Evolutionary conservation across 1,139 yeast species (phyloP).

Genomic region (Zygosaccharomyces sapae): DNA sequence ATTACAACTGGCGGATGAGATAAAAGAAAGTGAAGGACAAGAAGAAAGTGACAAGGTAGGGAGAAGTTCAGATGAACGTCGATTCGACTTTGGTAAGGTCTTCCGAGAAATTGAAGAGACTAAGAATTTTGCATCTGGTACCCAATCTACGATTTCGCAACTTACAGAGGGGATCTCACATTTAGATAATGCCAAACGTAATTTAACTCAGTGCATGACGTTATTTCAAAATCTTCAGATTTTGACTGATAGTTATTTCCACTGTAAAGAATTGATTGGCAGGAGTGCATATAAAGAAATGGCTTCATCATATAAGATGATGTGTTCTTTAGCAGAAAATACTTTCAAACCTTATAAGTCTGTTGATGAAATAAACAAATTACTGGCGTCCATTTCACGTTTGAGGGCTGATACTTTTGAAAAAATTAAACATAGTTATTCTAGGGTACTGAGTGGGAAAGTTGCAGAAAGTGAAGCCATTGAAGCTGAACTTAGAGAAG

Average conservation of each 20-base stretch:
- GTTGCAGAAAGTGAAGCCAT: slow-evolving; percentile 23
- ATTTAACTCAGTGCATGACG: slow-evolving; percentile 78
- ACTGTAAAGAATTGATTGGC: slow-evolving; percentile 48
- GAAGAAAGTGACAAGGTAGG: slow-evolving; percentile 33
- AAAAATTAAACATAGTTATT: slow-evolving; percentile 73
- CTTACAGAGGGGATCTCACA: slow-evolving; percentile 77
- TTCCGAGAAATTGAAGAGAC: slow-evolving; percentile 43
- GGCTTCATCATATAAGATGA: slow-evolving; percentile 65
- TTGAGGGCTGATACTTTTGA: slow-evolving; percentile 65
- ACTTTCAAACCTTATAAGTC: slow-evolving; percentile 75
- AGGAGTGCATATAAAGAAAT: slow-evolving; percentile 62
- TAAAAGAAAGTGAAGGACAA: slow-evolving; percentile 36
- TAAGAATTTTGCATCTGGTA: slow-evolving; percentile 46
- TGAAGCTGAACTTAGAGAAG: slow-evolving; percentile 35
- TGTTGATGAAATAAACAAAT: slow-evolving; percentile 70
- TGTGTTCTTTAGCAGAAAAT: slow-evolving; percentile 67
- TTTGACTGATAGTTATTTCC: slow-evolving; percentile 73
- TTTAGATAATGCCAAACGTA: slow-evolving; percentile 77
- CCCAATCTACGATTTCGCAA: slow-evolving; percentile 59
- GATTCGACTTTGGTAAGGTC: slow-evolving; percentile 32
- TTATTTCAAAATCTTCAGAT: slow-evolving; percentile 82
- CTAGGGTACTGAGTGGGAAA: slow-evolving; percentile 39
- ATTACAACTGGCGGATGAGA: slow-evolving; percentile 42
- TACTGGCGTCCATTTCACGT: slow-evolving; percentile 59
- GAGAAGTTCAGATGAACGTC: slow-evolving; percentile 16